Evolutionary conservation across 192 early-diverging fungal genomes (phyloP).

Genomic region (Coemansia asiatica): DNA sequence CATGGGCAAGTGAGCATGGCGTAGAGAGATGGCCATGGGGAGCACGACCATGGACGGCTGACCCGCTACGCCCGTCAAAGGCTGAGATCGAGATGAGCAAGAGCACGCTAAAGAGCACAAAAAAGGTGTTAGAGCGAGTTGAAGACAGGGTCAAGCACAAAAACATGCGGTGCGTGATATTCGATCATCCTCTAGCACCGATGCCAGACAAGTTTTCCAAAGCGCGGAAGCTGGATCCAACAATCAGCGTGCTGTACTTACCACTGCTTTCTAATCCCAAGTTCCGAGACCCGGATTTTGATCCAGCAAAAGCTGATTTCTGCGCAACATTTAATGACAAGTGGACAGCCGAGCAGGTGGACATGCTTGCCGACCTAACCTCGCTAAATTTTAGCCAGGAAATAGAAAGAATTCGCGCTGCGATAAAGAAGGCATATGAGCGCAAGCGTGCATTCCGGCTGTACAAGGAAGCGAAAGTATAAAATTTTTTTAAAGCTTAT

Average conservation of each 20-base stretch:
- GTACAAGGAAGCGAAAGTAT: conserved; percentile 12
- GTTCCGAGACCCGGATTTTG: conserved; percentile 59
- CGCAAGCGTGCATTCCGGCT: conserved; percentile 50
- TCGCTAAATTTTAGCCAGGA: conserved; percentile 60
- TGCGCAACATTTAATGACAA: conserved; percentile 70
- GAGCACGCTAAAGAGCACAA: conserved; percentile 23
- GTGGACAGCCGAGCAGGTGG: conserved; percentile 66
- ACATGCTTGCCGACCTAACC: conserved; percentile 59
- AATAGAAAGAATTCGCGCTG: conserved; percentile 52
- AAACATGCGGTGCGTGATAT: conserved; percentile 56
- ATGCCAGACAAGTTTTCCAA: conserved; percentile 11
- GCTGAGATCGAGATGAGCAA: conserved; percentile 25
- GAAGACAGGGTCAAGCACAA: conserved; percentile 26
- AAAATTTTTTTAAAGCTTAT: conserved; percentile 2
- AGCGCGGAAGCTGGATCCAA: conserved; percentile 5
- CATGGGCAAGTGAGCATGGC: conserved; percentile 61
- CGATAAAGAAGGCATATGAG: conserved; percentile 50
- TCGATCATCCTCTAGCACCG: conserved; percentile 42
- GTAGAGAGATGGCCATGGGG: conserved; percentile 66
- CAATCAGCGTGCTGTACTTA: conserved; percentile 60
- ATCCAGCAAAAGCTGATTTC: conserved; percentile 65
- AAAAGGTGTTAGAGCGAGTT: conserved; percentile 17
- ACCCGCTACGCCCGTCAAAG: conserved; percentile 39
- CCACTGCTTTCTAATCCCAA: conserved; percentile 64
- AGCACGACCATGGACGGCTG: conserved; percentile 56